These are phyloP conservation scores for Sporobolus alterniflorus DNA, from an alignment of 202 grass and related monocot species.

Conservation along the genomic window DNA sequence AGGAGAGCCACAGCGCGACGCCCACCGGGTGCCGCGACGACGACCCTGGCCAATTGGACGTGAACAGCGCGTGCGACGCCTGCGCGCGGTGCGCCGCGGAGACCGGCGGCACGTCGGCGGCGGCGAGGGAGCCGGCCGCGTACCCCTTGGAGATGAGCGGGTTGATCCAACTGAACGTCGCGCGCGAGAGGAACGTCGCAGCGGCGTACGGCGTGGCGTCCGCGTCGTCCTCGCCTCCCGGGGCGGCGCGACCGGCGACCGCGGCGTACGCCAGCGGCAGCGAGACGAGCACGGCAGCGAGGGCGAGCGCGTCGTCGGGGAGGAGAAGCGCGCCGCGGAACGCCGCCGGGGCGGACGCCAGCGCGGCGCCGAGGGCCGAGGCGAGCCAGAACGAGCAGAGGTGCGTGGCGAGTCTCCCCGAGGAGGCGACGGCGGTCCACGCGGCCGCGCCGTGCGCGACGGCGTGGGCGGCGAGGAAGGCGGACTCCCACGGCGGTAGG, in stretches of 20 bases:
- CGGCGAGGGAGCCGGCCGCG: slow-evolving; percentile 24
- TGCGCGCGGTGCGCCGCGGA: slow-evolving; percentile 31
- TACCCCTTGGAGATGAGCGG: slow-evolving; percentile 47
- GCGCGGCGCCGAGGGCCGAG: not conserved
- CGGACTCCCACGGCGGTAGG: slow-evolving; percentile 15
- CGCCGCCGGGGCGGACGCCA: slow-evolving; percentile 9
- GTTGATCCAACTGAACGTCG: slow-evolving; percentile 66
- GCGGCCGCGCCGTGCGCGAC: slow-evolving; percentile 42
- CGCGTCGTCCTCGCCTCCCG: not conserved
- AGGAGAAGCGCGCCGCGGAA: slow-evolving; percentile 1
- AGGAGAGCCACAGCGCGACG: slow-evolving; percentile 40
- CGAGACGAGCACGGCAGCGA: slow-evolving; percentile 23
- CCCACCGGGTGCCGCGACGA: slow-evolving; percentile 30
- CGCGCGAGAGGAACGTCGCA: slow-evolving; percentile 49
- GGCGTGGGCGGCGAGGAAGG: slow-evolving; percentile 46
- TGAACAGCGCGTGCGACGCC: slow-evolving; percentile 23
- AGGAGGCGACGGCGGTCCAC: slow-evolving; percentile 6
- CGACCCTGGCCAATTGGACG: slow-evolving; percentile 44
- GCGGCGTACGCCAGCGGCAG: slow-evolving; percentile 29
- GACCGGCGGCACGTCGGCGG: slow-evolving; percentile 43
- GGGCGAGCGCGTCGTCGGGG: slow-evolving; percentile 31
- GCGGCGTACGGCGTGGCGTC: slow-evolving; percentile 34
- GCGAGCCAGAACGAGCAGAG: slow-evolving; percentile 57
- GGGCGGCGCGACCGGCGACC: not conserved
- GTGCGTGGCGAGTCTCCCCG: slow-evolving; percentile 4